Evolutionary conservation across 164 flowering plant genomes (phyloP), one percentile per base, ranked within the genome.

Genomic region (Berberis thunbergii): DNA sequence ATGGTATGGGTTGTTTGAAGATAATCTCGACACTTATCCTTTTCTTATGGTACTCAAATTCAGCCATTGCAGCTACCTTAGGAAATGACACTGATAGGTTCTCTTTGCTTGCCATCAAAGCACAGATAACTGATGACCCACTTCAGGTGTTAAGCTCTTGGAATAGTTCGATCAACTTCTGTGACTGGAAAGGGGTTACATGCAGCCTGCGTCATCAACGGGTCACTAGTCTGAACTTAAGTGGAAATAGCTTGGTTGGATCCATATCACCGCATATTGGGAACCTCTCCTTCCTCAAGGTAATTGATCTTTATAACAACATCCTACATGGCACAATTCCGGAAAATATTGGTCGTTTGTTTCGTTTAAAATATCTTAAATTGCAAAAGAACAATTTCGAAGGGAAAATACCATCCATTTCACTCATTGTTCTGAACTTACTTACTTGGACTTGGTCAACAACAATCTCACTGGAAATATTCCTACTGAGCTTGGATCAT

Each of bases 271-370:
- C 67, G 1, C 26, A 43, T 44, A 42, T 69, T 3, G 67, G 62
- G 4, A 63, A 59, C 60, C 64, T 69, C 9, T 49, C 64, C 13
- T 69, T 69, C 41, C 67, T 69, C 3, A 44, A 4, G 7, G 1
- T 1, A 1, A 26, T 64, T 11, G 11, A 1, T n/a, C 54, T 59
- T 4, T 0, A n/a, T 9, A 59, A 59, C 62, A 69, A 69, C 60
- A 69, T 54, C 13, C 53, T 69, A n/a, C 9, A n/a, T 59, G 68
- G 68, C 2, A 49, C 52, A 39, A 64, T 64, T 6, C 68, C 72
- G n/a, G n/a, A n/a, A n/a, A n/a, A n/a, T n/a, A n/a, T n/a, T n/a
- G n/a, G n/a, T n/a, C n/a, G n/a, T n/a, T n/a, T n/a, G n/a, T n/a
- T n/a, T n/a, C n/a, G n/a, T n/a, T n/a, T n/a, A n/a, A n/a, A n/a